Conservation (phyloP, 371 early-diverging fungal species). For the Mortierella polycephala region DNA sequence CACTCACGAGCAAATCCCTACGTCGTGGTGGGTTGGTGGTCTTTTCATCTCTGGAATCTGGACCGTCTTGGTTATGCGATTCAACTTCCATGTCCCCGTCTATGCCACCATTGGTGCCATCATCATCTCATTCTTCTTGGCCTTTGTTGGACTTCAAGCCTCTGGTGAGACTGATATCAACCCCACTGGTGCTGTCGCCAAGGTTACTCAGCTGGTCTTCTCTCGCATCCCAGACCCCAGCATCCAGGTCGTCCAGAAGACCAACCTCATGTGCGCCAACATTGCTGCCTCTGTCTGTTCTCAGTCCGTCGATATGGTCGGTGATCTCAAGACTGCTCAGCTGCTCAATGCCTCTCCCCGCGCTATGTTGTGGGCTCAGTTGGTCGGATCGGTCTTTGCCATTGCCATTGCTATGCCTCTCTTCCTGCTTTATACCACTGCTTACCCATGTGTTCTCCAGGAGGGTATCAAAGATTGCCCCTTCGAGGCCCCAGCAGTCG, state of each 20-base stretch:
- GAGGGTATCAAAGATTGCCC: slow-evolving; percentile 52
- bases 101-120: slow-evolving; percentile 69
- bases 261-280: slow-evolving; percentile 71
- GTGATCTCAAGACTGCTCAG: slow-evolving; percentile 74
- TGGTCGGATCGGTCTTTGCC: slow-evolving; percentile 70
- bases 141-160: slow-evolving; percentile 79
- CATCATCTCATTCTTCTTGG: slow-evolving; percentile 71
- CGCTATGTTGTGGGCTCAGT: slow-evolving; percentile 72
- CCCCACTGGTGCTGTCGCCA: slow-evolving; percentile 70
- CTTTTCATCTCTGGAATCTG: slow-evolving; percentile 64
- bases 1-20: slow-evolving; percentile 64
- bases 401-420: slow-evolving; percentile 66
- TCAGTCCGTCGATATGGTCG: slow-evolving; percentile 75
- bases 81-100: slow-evolving; percentile 66
- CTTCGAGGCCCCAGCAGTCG: slow-evolving; percentile 68
- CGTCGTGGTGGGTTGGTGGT: slow-evolving; percentile 70
- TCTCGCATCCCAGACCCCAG: slow-evolving; percentile 61
- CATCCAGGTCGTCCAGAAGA: slow-evolving; percentile 57
- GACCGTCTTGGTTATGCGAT: slow-evolving; percentile 67
- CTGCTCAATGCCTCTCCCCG: slow-evolving; percentile 69
- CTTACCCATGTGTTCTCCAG: slow-evolving; percentile 70
- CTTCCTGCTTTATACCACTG: slow-evolving; percentile 69
- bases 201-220: slow-evolving; percentile 72
- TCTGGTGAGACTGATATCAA: slow-evolving; percentile 73
- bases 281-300: slow-evolving; percentile 68